Evolutionary conservation across 2,329 filamentous ascomycete species (phyloP).

Genomic region (Penicillium sp.): DNA sequence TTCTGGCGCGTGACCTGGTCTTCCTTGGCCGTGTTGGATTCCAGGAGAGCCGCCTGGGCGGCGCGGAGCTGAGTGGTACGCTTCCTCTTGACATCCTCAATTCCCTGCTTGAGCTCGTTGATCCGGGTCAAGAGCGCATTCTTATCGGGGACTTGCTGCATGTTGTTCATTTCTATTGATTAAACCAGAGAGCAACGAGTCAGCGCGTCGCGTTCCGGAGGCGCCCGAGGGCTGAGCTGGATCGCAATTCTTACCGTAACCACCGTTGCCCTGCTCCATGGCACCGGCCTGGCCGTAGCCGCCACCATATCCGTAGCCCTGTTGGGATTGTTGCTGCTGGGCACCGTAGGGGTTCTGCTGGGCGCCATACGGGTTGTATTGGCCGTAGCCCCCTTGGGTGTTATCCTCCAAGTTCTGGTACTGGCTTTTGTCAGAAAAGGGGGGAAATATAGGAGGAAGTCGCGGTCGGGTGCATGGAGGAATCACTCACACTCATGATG

Average conservation of each 20-base stretch:
- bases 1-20: constrained; percentile 68
- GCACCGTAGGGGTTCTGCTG: constrained; percentile 38
- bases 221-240: neutral
- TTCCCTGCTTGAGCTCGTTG: constrained; percentile 74
- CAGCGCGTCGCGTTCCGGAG: constrained; percentile 9
- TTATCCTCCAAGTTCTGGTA: constrained; percentile 37
- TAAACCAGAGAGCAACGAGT: constrained; percentile 10
- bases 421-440: constrained; percentile 25
- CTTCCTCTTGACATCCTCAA: constrained; percentile 73
- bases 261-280: constrained; percentile 40
- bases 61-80: constrained; percentile 52
- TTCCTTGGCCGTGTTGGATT: constrained; percentile 70
- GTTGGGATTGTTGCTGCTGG: constrained; percentile 32
- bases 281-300: constrained; percentile 36
- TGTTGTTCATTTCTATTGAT: constrained; percentile 48
- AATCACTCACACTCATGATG: constrained; percentile 56
- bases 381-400: constrained; percentile 52
- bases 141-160: constrained; percentile 56
- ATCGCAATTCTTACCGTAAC: constrained; percentile 39
- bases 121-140: constrained; percentile 85
- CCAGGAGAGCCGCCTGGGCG: constrained; percentile 72
- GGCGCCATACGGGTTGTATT: constrained; percentile 59
- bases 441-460: neutral
- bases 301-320: constrained; percentile 30
- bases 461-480: neutral